A percentile compares a stretch with the other conserved stretches of the same genome.
Conservation (phyloP, 1,284 basidiomycete species). For the Leccinum laetum region DNA sequence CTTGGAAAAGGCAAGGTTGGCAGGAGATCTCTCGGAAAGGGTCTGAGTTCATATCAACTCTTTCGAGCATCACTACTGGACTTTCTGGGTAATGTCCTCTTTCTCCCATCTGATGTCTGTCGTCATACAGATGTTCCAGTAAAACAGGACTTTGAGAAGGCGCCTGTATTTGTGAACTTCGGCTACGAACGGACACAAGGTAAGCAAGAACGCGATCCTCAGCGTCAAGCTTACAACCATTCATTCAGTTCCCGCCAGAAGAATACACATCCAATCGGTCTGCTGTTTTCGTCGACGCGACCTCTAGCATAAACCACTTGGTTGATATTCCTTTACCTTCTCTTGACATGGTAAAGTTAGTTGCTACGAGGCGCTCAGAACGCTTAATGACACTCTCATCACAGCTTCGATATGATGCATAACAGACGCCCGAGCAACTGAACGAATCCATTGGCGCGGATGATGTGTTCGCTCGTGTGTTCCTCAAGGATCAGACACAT, state of each 20-base stretch:
- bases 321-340: conserved; percentile 72
- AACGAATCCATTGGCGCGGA: conserved; percentile 45
- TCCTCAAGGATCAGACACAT: conserved; percentile 70
- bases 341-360: conserved; percentile 56
- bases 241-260: conserved; percentile 50
- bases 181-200: conserved; percentile 48
- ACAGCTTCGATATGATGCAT: conserved; percentile 78
- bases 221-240: conserved; percentile 6
- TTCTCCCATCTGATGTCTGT: neutral
- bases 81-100: conserved; percentile 58
- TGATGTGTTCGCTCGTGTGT: conserved; percentile 76
- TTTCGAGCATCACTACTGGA: conserved; percentile 77
- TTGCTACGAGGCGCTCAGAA: neutral
- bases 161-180: conserved; percentile 62
- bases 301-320: conserved; percentile 82
- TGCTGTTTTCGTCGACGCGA: conserved; percentile 78
- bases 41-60: conserved; percentile 85
- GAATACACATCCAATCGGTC: conserved; percentile 52
- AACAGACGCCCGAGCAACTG: conserved; percentile 65
- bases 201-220: conserved; percentile 25
- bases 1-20: conserved; percentile 30
- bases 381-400: conserved; percentile 1
- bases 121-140: conserved; percentile 41
- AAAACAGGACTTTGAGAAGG: conserved; percentile 67
- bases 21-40: conserved; percentile 61